Percentiles rank a stretch among this genome's conserved stretches.
phyloP scores from a whole-genome alignment of 768 basidiomycete species.

The Pleurotus ostreatus region DNA sequence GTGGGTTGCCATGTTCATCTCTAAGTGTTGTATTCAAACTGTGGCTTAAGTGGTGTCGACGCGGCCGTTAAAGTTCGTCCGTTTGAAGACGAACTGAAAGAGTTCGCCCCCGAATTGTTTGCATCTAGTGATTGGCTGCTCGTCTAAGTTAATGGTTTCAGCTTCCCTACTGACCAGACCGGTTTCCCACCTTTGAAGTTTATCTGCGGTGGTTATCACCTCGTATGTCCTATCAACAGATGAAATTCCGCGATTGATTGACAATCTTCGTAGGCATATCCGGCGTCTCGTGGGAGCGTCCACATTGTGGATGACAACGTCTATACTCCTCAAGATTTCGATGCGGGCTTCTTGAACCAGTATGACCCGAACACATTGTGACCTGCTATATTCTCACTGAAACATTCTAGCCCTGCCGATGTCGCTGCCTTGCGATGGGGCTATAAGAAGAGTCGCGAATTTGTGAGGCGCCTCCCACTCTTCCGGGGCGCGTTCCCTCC shows the following conservation, averaged over 20 bases:
- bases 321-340: constrained; percentile 27
- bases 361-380: constrained; percentile 11
- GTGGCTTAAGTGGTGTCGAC: constrained; percentile 27
- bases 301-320: constrained; percentile 29
- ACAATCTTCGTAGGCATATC: constrained; percentile 23
- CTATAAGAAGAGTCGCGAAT: constrained; percentile 38
- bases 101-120: constrained; percentile 29
- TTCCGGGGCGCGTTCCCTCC: constrained; percentile 17
- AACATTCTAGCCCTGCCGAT: constrained; percentile 13
- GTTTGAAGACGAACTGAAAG: constrained; percentile 25
- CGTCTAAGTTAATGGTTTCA: no score
- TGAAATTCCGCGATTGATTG: not conserved
- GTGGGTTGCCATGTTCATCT: constrained; percentile 16
- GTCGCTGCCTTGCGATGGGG: constrained; percentile 26
- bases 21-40: not conserved
- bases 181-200: constrained; percentile 17
- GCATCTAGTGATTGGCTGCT: no score
- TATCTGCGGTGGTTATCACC: constrained; percentile 16
- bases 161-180: constrained; percentile 10
- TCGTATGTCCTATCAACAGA: constrained; percentile 13
- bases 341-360: constrained; percentile 24
- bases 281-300: constrained; percentile 27
- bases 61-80: constrained; percentile 38
- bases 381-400: not conserved
- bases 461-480: constrained; percentile 31